phyloP scores from a whole-genome alignment of 1,284 basidiomycete species.

The Tranzscheliella williamsii region DNA sequence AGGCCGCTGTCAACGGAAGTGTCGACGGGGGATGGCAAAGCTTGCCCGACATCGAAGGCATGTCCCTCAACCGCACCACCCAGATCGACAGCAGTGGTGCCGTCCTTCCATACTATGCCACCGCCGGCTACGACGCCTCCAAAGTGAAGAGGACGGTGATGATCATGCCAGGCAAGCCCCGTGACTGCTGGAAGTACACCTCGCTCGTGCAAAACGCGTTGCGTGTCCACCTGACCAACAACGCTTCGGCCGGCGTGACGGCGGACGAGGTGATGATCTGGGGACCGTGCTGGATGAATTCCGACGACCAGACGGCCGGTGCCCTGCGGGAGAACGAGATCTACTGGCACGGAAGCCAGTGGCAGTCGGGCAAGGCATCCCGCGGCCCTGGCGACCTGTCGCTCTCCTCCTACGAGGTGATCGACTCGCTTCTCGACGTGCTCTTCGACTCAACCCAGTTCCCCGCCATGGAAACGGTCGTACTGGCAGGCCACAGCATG shows the following conservation, averaged over 20 bases:
- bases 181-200: slow-evolving; percentile 56
- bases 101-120: slow-evolving; percentile 51
- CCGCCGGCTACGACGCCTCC: slow-evolving; percentile 16
- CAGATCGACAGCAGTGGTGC: slow-evolving; percentile 15
- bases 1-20: slow-evolving; percentile 33
- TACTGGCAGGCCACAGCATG: slow-evolving; percentile 53
- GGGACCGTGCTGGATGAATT: slow-evolving; percentile 49
- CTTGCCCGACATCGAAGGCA: slow-evolving; percentile 38
- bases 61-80: slow-evolving; percentile 45
- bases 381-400: slow-evolving; percentile 23
- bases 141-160: slow-evolving; percentile 55
- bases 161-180: slow-evolving; percentile 51
- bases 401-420: slow-evolving; percentile 40
- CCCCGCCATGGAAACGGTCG: slow-evolving; percentile 41
- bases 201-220: slow-evolving; percentile 47
- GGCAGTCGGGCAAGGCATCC: slow-evolving; percentile 45
- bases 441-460: slow-evolving; percentile 48
- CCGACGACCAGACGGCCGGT: slow-evolving; percentile 30
- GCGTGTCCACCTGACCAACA: slow-evolving; percentile 19
- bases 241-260: not conserved
- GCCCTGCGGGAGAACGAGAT: slow-evolving; percentile 38
- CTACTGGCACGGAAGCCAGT: slow-evolving; percentile 42
- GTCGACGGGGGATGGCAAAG: slow-evolving; percentile 63
- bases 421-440: slow-evolving; percentile 44
- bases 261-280: slow-evolving; percentile 43